Evolutionary conservation across 129 eudicot genomes (phyloP).

Genomic region (Calendula officinalis): DNA sequence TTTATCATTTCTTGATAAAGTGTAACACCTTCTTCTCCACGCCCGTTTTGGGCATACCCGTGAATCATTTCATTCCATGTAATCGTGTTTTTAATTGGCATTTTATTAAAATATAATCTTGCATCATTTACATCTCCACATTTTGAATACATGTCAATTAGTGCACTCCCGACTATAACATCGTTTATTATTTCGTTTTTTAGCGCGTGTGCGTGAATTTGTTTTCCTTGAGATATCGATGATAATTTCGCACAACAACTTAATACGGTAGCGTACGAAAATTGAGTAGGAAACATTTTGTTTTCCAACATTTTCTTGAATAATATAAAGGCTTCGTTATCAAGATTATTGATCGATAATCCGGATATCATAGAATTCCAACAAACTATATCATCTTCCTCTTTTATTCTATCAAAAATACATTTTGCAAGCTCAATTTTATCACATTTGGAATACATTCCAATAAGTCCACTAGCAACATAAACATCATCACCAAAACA

Average conservation of each 20-base stretch:
- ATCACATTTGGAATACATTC: constrained; percentile 59
- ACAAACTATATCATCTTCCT: constrained; percentile 57
- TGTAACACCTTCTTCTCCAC: constrained; percentile 60
- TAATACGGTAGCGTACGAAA: constrained; percentile 56
- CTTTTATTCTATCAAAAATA: constrained; percentile 44
- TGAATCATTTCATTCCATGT: constrained; percentile 93
- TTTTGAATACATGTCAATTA: constrained; percentile 75
- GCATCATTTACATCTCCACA: constrained; percentile 69
- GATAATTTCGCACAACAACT: constrained; percentile 63
- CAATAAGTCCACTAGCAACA: constrained; percentile 80
- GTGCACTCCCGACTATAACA: constrained; percentile 68
- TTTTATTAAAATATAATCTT: constrained; percentile 47
- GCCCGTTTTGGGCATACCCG: constrained; percentile 83
- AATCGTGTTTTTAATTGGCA: constrained; percentile 53
- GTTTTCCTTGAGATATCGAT: constrained; percentile 67
- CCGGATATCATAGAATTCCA: constrained; percentile 83
- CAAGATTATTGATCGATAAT: constrained; percentile 53
- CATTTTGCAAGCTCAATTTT: constrained; percentile 46
- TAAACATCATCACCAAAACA: constrained; percentile 41
- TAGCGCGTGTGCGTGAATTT: constrained; percentile 53
- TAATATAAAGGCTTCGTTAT: constrained; percentile 56
- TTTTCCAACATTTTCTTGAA: constrained; percentile 56
- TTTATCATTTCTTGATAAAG: constrained; percentile 49
- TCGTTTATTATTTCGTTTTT: constrained; percentile 51
- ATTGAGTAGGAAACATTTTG: constrained; percentile 58